Percentiles rank a stretch among this genome's conserved stretches.
Conservation (phyloP, 352 stramenopile species). For the Globisporangium splendens region DNA sequence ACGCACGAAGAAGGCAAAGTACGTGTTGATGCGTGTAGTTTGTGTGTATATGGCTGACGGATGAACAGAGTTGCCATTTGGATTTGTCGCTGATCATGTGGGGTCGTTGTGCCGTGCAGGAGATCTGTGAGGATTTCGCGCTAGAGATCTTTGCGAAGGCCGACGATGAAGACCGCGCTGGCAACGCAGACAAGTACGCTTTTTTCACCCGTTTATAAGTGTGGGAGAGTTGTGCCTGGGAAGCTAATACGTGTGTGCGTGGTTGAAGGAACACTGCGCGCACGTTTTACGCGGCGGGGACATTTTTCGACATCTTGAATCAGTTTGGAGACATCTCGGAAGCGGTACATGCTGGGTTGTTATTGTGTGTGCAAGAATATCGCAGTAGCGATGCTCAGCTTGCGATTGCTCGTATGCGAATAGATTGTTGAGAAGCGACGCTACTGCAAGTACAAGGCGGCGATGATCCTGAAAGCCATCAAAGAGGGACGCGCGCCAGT, state of each 20-base stretch:
- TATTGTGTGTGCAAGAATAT: background rate
- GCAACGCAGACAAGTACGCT: conserved; percentile 84
- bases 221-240: conserved; percentile 1
- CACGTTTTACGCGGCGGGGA: conserved; percentile 95
- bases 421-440: conserved; percentile 84
- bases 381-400: background rate
- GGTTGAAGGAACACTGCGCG: conserved; percentile 85
- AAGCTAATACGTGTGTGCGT: conserved; percentile 7
- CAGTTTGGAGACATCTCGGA: conserved; percentile 91
- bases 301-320: conserved; percentile 96
- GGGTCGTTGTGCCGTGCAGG: conserved; percentile 22
- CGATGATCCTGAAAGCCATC: conserved; percentile 94
- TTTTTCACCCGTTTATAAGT: background rate
- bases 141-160: conserved; percentile 93
- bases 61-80: background rate
- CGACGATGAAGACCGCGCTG: conserved; percentile 91
- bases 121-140: conserved; percentile 87
- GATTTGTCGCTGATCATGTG: too few species aligned
- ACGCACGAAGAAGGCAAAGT: conserved; percentile 90
- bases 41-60: background rate
- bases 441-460: conserved; percentile 96
- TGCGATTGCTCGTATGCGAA: background rate
- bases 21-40: conserved; percentile 13
- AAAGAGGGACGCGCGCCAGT: conserved; percentile 88
- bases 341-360: conserved; percentile 33